phyloP scores from a whole-genome alignment of 306 rosid genomes.

The Glycine soja region DNA sequence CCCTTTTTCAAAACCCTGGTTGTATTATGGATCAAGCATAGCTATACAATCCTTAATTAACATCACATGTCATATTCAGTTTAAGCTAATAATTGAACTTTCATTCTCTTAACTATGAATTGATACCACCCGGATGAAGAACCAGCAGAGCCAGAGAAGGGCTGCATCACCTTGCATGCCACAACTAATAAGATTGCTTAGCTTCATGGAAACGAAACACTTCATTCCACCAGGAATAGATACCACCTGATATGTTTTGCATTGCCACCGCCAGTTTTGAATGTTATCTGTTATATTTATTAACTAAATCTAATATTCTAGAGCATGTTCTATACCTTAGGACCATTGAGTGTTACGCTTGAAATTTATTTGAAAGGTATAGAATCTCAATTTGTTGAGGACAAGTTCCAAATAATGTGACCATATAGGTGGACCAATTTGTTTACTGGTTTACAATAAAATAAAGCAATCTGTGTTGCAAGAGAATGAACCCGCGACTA shows the following conservation, averaged over 20 bases:
- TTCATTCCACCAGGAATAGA: constrained; percentile 28
- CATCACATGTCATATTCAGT: neutral
- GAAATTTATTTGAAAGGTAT: constrained; percentile 40
- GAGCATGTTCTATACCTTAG: constrained; percentile 26
- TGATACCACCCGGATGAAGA: constrained; percentile 35
- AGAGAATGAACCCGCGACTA: neutral
- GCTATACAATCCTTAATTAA: constrained; percentile 18
- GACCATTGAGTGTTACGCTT: constrained; percentile 43
- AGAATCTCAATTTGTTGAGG: constrained; percentile 39
- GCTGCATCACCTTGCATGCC: constrained; percentile 20
- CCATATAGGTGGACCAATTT: constrained; percentile 43
- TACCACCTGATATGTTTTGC: constrained; percentile 3
- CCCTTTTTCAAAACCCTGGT: no score
- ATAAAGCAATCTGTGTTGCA: neutral
- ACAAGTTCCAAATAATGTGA: constrained; percentile 24
- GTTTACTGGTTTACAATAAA: constrained; percentile 30
- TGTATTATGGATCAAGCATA: neutral
- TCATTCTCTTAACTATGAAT: constrained; percentile 14
- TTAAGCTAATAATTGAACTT: constrained; percentile 22
- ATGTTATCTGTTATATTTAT: constrained; percentile 23
- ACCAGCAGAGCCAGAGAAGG: constrained; percentile 14
- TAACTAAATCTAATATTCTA: constrained; percentile 41
- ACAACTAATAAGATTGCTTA: constrained; percentile 15
- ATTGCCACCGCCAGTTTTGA: constrained; percentile 16
- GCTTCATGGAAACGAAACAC: constrained; percentile 44